Conservation (phyloP, 2,329 filamentous ascomycete species). For the Allantophomopsis cytisporea region DNA sequence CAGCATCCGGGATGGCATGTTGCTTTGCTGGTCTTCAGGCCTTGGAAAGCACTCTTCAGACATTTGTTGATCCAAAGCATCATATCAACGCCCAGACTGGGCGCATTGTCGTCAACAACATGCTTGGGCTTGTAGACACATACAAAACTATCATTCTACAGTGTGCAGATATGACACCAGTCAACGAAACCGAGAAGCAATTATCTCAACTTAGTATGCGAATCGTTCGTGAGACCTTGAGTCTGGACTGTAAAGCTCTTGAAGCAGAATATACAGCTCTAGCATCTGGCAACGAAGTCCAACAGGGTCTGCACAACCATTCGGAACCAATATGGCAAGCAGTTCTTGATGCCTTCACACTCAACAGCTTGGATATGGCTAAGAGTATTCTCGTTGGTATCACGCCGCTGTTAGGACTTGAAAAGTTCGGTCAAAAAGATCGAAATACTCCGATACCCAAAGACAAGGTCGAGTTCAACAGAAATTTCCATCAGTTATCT, state of each 20-base stretch:
- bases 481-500: slow-evolving; percentile 48
- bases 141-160: slow-evolving; percentile 46
- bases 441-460: slow-evolving; percentile 22
- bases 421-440: slow-evolving; percentile 40
- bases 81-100: slow-evolving; percentile 34
- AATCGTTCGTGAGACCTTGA: slow-evolving; percentile 52
- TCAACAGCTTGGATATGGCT: slow-evolving; percentile 58
- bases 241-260: slow-evolving; percentile 58
- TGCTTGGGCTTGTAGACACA: slow-evolving; percentile 50
- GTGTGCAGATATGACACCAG: slow-evolving; percentile 32
- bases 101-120: slow-evolving; percentile 47
- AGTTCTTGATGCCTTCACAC: slow-evolving; percentile 53
- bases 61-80: slow-evolving; percentile 37
- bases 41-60: slow-evolving; percentile 39
- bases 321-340: slow-evolving; percentile 70
- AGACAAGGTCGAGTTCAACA: slow-evolving; percentile 64
- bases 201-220: slow-evolving; percentile 42
- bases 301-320: slow-evolving; percentile 53
- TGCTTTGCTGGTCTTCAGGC: slow-evolving; percentile 51
- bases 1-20: slow-evolving; percentile 44
- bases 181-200: slow-evolving; percentile 29
- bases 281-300: slow-evolving; percentile 42
- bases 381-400: slow-evolving; percentile 48
- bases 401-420: slow-evolving; percentile 57
- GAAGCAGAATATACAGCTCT: slow-evolving; percentile 57